Evolutionary conservation across 352 stramenopile species (phyloP), one percentile per base, ranked within the genome.

Genomic region (Phytophthora fragariae): DNA sequence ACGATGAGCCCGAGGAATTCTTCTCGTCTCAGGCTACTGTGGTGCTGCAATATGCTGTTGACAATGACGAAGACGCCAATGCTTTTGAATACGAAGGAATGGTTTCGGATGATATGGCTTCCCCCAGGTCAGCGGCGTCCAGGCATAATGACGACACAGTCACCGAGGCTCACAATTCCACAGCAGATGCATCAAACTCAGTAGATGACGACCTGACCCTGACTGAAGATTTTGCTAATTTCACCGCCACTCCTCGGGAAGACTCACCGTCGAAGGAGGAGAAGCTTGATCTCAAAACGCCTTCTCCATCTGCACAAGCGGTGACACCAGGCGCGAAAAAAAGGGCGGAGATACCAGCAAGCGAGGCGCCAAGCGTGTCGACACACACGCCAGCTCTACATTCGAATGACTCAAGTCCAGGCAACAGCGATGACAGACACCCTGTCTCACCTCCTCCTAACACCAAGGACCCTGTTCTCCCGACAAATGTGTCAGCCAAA

Each of bases 51-150:
- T 79, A 81, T 47, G 31, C 47, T 19, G 47, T 68, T 27, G 75
- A 68, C 67, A 73, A 65, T 47, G 71, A 77, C 33, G 75, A 79
- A 49, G 60, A 79, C 47, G 60, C 27, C 8, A 72, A 82, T 56
- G 67, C 71, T 44, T 82, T 82, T 12, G 75, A 82, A 47, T 79
- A 79, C 62, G 72, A 82, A 31, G 75, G 62, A 5, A 66, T 68
- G 24, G 2, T 57, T 19, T 66, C 62, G 11, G 69, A 73, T 46
- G 63, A 70, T 53, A 47, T 70, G 27, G 33, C 35, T 8, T 68
- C 73, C 63, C 58, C 62, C n/a, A 59, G 27, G 19, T 58, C 50
- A 17, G 54, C 41, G 5, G 19, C 27, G 12, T 57, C 39, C 14
- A 14, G 46, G 29, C 35, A 19, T 31, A 31, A 68, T 39, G 39